Percentiles rank a stretch among this genome's conserved stretches.
These are phyloP conservation scores for Aspergillus proliferans DNA, from an alignment of 2,329 filamentous ascomycete genomes.

Conservation along the genomic window DNA sequence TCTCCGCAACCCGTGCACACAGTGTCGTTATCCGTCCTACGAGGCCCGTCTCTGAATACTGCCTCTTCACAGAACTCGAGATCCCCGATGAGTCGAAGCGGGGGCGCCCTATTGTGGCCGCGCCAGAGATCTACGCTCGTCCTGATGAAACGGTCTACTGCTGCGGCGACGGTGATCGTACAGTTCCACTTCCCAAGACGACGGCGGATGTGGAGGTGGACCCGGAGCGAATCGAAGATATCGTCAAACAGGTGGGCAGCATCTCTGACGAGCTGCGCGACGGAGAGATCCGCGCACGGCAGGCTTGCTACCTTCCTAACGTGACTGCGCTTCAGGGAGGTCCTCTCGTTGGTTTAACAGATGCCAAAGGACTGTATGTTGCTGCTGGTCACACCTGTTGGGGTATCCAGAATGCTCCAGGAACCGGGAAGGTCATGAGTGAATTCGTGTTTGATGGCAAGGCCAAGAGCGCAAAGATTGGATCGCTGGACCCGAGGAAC, in stretches of 20 bases:
- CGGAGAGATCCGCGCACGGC: conserved; percentile 64
- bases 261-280: conserved; percentile 55
- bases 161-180: conserved; percentile 80
- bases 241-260: conserved; percentile 66
- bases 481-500: conserved; percentile 60
- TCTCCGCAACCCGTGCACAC: conserved; percentile 56
- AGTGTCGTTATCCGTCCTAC: conserved; percentile 56
- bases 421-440: conserved; percentile 73
- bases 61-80: conserved; percentile 72
- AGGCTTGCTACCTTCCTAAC: conserved; percentile 90
- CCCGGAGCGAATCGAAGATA: conserved; percentile 70
- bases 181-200: conserved; percentile 66
- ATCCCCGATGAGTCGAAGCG: conserved; percentile 52
- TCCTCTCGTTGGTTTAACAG: conserved; percentile 72
- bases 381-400: conserved; percentile 94
- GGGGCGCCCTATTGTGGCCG: conserved; percentile 57
- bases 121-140: conserved; percentile 89
- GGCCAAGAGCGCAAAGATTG: conserved; percentile 61
- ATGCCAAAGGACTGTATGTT: conserved; percentile 66
- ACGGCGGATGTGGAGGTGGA: conserved; percentile 73
- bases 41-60: conserved; percentile 44
- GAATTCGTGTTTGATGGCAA: conserved; percentile 70
- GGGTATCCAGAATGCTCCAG: conserved; percentile 95
- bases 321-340: conserved; percentile 54
- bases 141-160: conserved; percentile 88